Conservation (phyloP, 148 eudicot genomes). For the Silene latifolia region DNA sequence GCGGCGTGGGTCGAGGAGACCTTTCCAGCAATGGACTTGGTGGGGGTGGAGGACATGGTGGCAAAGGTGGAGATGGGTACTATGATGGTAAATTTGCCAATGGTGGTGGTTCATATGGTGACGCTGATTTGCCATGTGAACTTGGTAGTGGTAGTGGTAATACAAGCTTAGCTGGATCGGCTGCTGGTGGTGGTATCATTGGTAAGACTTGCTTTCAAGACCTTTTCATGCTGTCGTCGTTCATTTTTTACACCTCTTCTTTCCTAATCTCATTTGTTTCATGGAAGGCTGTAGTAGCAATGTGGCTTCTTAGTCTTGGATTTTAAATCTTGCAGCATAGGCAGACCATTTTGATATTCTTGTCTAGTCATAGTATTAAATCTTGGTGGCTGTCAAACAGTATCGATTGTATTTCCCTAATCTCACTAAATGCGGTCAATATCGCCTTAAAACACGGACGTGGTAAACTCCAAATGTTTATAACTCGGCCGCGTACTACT, state of each 20-base stretch:
- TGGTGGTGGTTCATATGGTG: slow-evolving; percentile 74
- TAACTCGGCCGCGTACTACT: no score
- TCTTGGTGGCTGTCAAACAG: no score
- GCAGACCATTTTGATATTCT: neutral
- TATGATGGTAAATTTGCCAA: slow-evolving; percentile 45
- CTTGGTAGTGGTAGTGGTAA: slow-evolving; percentile 98
- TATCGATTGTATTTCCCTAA: no score
- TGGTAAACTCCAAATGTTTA: no score
- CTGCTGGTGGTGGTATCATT: slow-evolving; percentile 87
- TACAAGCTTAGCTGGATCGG: slow-evolving; percentile 61
- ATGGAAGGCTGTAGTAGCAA: neutral
- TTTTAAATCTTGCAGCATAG: neutral
- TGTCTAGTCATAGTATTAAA: neutral
- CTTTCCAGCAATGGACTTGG: slow-evolving; percentile 69
- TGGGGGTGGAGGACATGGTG: slow-evolving; percentile 98
- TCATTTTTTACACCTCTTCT: neutral
- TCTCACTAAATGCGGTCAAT: no score
- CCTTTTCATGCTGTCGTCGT: neutral
- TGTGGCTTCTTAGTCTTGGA: neutral
- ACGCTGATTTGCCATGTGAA: slow-evolving; percentile 90
- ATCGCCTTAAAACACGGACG: no score
- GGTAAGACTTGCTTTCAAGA: slow-evolving; percentile 38
- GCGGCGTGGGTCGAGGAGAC: slow-evolving; percentile 76
- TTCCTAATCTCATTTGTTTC: neutral
- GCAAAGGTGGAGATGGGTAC: slow-evolving; percentile 85